phyloP scores from a whole-genome alignment of 768 basidiomycete genomes.

The Cubamyces lactineus region DNA sequence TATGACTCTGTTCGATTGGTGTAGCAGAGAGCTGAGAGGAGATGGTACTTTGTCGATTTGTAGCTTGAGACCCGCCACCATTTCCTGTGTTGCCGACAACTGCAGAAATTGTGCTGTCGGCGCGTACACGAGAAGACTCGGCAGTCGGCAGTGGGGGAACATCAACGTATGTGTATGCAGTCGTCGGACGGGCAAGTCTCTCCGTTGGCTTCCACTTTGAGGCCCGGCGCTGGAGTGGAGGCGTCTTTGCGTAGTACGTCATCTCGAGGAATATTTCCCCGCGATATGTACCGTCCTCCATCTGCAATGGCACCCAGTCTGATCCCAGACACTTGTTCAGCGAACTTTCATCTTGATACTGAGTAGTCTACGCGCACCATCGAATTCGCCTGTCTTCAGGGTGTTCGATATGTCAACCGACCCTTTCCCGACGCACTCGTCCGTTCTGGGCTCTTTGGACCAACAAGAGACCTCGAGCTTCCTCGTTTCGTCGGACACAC shows the following conservation, averaged over 20 bases:
- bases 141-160: neutral
- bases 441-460: conserved; percentile 77
- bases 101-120: neutral
- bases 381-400: conserved; percentile 85
- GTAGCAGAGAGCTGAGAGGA: neutral
- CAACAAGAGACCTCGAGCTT: conserved; percentile 77
- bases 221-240: conserved; percentile 42
- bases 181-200: conserved; percentile 29
- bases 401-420: conserved; percentile 77
- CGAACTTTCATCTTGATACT: conserved; percentile 1
- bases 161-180: conserved; percentile 1
- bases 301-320: conserved; percentile 72
- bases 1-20: neutral
- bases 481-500: conserved; percentile 54
- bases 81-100: neutral
- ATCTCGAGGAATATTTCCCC: conserved; percentile 93
- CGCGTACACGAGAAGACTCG: neutral
- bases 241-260: conserved; percentile 83
- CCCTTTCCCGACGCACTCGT: conserved; percentile 74
- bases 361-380: conserved; percentile 59
- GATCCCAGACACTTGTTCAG: conserved; percentile 14
- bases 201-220: conserved; percentile 36
- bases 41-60: neutral
- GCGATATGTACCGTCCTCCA: conserved; percentile 59
- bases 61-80: neutral